Conservation (phyloP, 768 basidiomycete species). For the Russula brevipes region DNA sequence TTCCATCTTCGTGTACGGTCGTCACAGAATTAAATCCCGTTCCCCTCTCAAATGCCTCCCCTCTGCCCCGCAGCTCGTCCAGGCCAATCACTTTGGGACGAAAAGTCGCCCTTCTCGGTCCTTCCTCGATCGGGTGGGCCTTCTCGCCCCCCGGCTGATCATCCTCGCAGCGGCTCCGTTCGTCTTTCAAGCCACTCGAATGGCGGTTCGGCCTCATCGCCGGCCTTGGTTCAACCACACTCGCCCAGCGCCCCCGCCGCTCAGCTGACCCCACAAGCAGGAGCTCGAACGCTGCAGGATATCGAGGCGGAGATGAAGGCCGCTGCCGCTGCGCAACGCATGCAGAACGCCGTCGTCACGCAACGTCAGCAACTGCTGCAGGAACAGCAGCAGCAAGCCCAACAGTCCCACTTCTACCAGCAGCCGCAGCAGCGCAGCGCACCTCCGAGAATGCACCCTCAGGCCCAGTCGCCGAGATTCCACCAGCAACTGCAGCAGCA, state of each 20-base stretch:
- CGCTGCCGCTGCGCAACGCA: constrained; percentile 36
- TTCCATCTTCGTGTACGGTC: constrained; percentile 31
- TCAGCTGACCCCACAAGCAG: constrained; percentile 31
- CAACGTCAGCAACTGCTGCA: constrained; percentile 38
- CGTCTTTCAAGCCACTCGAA: constrained; percentile 17
- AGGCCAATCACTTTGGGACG: constrained; percentile 76
- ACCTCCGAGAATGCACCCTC: constrained; percentile 68
- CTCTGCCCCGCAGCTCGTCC: constrained; percentile 43
- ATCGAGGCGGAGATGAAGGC: constrained; percentile 82
- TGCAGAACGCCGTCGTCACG: constrained; percentile 24
- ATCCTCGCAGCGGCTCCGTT: constrained; percentile 28
- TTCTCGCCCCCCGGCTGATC: constrained; percentile 28
- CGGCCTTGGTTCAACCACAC: constrained; percentile 19
- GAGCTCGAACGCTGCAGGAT: constrained; percentile 59
- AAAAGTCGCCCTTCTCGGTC: constrained; percentile 70
- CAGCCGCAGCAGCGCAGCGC: constrained; percentile 52
- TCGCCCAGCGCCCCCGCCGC: constrained; percentile 17
- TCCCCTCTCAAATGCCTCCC: constrained; percentile 29
- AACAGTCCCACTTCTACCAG: constrained; percentile 36
- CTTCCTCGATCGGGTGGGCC: constrained; percentile 40
- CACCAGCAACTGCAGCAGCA: constrained; percentile 70
- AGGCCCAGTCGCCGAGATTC: constrained; percentile 74
- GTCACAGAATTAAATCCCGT: constrained; percentile 24
- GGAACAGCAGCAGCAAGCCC: constrained; percentile 31
- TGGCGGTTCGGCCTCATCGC: constrained; percentile 18